phyloP scores from a whole-genome alignment of 305 asterid genomes.

The Fraxinus sp. region DNA sequence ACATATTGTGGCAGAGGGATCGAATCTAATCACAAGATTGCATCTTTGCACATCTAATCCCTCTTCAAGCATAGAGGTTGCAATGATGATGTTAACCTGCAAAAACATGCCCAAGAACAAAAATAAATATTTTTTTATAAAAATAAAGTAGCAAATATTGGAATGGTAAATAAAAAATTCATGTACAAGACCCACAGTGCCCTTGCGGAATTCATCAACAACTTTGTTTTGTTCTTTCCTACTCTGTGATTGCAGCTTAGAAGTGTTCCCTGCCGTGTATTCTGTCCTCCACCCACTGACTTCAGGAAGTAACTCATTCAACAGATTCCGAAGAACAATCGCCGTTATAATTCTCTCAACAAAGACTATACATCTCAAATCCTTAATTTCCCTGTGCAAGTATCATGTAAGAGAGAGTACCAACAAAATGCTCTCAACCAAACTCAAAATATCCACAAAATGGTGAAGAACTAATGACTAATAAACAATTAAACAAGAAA shows the following conservation, averaged over 20 bases:
- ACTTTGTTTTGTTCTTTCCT: conserved; percentile 57
- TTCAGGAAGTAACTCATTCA: conserved; percentile 61
- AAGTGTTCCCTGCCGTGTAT: conserved; percentile 63
- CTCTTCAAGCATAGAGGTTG: conserved; percentile 92
- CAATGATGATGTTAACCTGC: conserved; percentile 78
- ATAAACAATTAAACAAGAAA: background rate
- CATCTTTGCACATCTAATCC: conserved; percentile 91
- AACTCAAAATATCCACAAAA: background rate
- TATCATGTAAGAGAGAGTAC: background rate
- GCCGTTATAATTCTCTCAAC: conserved; percentile 84
- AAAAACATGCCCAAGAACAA: conserved; percentile 11
- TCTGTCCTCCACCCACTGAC: conserved; percentile 62
- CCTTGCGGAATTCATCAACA: conserved; percentile 67
- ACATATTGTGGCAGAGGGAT: conserved; percentile 69
- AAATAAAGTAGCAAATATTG: background rate
- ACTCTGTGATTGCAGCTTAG: conserved; percentile 53
- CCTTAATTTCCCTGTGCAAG: conserved; percentile 49
- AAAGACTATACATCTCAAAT: conserved; percentile 80
- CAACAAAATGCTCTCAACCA: background rate
- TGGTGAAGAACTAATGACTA: background rate
- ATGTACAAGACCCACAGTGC: conserved; percentile 43
- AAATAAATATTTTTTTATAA: background rate
- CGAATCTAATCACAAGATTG: conserved; percentile 87
- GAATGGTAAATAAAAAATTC: background rate
- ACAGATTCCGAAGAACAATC: conserved; percentile 49